Evolutionary conservation across 106 monocot species (phyloP), one percentile per base, ranked within the genome.

Genomic region (Platanthera guangdongensis): DNA sequence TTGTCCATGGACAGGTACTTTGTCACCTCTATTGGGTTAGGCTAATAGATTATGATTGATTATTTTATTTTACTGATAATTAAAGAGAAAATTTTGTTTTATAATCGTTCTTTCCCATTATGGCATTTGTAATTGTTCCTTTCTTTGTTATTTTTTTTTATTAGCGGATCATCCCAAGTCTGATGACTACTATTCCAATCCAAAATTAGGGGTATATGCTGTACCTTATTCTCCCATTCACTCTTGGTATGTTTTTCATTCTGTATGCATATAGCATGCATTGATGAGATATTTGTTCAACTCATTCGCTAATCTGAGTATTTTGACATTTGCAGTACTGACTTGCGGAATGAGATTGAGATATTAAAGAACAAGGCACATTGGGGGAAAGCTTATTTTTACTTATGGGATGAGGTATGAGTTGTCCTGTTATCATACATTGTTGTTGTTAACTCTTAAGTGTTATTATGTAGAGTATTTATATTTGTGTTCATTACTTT

Each of bases 331-430:
- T 72, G 84, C 84, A 94, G 94, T 79, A 89, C 79, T 77, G 89
- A 92, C 9, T 74, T 94, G 74, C 68, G 83, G 50, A 97, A 88
- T 78, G 97, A 94, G 83, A 75, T 97, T 74, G 97, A 97, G 68
- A 91, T 88, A 50, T 82, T 97, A 54, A 97, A 90, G 72, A 82
- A 81, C 46, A 94, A 94, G 85, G 59, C 52, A 54, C 97, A 97
- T 88, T 97, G 97, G 97, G 73, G 76, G 68, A 97, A 97, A 89
- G 89, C 97, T 83, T 97, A 97, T 80, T 97, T 97, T 68, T 97
- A 97, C 82, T 78, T 97, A 76, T 97, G 97, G 97, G 97, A 97
- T 78, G 97, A 97, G 91, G 97, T 97, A 83, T 22, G 12, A 18
- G 28, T 81, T 74, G 1, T 50, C 5, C 25, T 76, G 46, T 16